These are phyloP conservation scores for Gigaspora rosea DNA, from an alignment of 192 early-diverging fungal species.

Conservation along the genomic window DNA sequence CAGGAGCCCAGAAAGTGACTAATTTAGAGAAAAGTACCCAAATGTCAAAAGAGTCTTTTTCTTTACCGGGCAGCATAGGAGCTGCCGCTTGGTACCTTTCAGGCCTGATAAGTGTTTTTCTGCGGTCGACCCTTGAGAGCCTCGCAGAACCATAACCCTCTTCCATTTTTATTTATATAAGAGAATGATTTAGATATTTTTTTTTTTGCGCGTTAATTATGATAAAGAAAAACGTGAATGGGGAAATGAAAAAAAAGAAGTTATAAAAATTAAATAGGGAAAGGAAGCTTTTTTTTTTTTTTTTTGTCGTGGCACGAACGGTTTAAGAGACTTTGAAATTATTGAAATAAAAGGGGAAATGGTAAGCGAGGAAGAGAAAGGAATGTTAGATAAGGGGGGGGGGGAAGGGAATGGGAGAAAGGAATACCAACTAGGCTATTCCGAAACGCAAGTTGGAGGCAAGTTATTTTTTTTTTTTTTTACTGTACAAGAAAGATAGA, in stretches of 20 bases:
- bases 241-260: background rate
- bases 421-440: constrained; percentile 5
- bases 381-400: background rate
- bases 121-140: constrained; percentile 46
- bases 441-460: background rate
- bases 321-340: background rate
- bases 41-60: constrained; percentile 39
- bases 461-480: background rate
- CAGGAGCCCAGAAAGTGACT: constrained; percentile 63
- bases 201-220: background rate
- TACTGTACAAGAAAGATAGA: background rate
- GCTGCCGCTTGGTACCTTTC: constrained; percentile 68
- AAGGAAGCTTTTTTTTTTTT: background rate
- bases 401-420: background rate
- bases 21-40: constrained; percentile 65
- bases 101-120: constrained; percentile 72
- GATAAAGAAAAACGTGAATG: background rate
- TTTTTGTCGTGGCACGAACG: background rate
- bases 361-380: background rate
- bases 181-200: background rate
- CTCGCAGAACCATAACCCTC: background rate
- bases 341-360: background rate
- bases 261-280: background rate
- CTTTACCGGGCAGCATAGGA: constrained; percentile 65
- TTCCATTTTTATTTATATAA: constrained; percentile 5